Percentiles rank a stretch among this genome's conserved stretches.
Evolutionary conservation across 2,329 filamentous ascomycete genomes (phyloP).

Genomic region (Aureobasidium pullulans): DNA sequence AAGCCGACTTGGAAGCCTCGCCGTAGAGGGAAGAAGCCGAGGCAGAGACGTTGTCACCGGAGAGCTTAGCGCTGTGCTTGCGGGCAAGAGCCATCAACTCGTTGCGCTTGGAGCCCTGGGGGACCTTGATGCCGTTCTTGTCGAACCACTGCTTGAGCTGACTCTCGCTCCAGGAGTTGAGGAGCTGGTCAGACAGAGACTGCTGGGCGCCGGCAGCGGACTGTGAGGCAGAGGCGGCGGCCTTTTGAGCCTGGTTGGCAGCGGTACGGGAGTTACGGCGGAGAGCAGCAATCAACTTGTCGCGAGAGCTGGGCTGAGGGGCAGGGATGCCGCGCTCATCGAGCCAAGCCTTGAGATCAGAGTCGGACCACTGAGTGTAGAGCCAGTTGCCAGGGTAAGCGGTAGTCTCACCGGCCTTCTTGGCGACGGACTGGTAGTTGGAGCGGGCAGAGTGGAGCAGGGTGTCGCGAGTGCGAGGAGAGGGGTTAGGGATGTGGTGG

Average conservation of each 20-base stretch:
- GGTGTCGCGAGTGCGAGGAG: constrained; percentile 77
- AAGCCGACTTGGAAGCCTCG: constrained; percentile 46
- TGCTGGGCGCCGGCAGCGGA: constrained; percentile 55
- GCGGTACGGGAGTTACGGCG: constrained; percentile 73
- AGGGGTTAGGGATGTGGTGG: constrained; percentile 77
- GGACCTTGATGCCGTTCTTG: constrained; percentile 81
- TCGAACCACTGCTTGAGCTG: constrained; percentile 89
- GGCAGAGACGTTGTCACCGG: constrained; percentile 51
- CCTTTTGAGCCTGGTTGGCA: constrained; percentile 42
- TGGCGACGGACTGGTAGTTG: constrained; percentile 72
- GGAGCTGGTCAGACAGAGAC: constrained; percentile 71
- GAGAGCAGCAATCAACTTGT: constrained; percentile 80
- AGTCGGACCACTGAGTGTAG: constrained; percentile 84
- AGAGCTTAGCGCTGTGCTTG: constrained; percentile 69
- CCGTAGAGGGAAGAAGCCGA: constrained; percentile 34
- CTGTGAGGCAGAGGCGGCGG: constrained; percentile 55
- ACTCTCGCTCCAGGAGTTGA: constrained; percentile 84
- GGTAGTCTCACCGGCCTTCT: constrained; percentile 66
- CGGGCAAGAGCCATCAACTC: constrained; percentile 85
- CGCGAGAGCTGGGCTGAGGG: constrained; percentile 75
- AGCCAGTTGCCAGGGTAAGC: constrained; percentile 95
- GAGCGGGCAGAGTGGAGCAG: constrained; percentile 70
- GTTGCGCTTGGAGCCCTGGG: constrained; percentile 84
- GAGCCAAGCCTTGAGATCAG: constrained; percentile 88
- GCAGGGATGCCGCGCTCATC: constrained; percentile 79